Base-by-base conservation (phyloP, 129 eudicot species). In the Pittosporum tobira region DNA sequence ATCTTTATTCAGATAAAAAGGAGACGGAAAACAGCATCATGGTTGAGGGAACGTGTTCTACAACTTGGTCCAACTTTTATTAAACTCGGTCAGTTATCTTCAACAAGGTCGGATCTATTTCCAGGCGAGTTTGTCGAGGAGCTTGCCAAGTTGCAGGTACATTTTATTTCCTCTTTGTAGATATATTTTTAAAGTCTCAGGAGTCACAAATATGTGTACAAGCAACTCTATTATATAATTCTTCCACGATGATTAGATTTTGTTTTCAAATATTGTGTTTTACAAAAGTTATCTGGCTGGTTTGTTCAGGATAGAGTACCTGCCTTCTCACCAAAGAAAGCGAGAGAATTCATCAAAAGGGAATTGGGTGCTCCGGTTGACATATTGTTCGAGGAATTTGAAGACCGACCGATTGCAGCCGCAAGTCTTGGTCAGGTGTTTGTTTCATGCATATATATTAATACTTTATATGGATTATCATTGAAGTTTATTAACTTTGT, bases 341-440 rank as follows among this genome's bases (percentile, higher is more conserved):
- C 96, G 15, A 87, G 64, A 57, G 78, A 51, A 6, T 81, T 79
- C 51, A 79, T 91, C 47, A 88, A 88, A 71, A 72, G 51, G 51
- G 99, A 91, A 70, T 70, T 91, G 51, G 94, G 99, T 45, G 94
- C 96, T 71, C 96, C 99, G 2, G 81, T 91, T 46, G 53, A 81
- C 51, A 45, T 78, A 63, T 67, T 91, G 42, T 91, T 83, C 56
- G 81, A 64, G 83, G 99, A 71, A 63, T 91, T 91, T 70, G 99
- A 87, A 75, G 99, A 87, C 16, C 68, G 65, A 38, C 99, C 99
- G 14, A 83, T 91, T 63, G 99, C 99, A 66, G 96, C 99, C 60
- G 99, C 99, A 74, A 91, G 99, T 77, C 99, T 91, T 77, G 99
- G 99, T 65, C 99, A 91, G 96, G 99, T 89, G 70, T 58, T 70